These are phyloP conservation scores for Populus tomentosa DNA, from an alignment of 441 rosid genomes.

Conservation along the genomic window DNA sequence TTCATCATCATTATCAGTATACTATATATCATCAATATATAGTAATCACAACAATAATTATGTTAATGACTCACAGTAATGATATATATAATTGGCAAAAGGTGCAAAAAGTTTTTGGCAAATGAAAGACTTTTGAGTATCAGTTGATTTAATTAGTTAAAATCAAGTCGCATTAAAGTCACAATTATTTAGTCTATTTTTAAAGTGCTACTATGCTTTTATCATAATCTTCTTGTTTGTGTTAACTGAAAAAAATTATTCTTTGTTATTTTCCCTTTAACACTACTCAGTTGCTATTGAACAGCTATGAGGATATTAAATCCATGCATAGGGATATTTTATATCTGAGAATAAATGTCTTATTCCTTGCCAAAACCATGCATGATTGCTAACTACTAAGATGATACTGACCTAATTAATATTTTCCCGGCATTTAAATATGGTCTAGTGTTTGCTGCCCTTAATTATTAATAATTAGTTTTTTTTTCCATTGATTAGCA, in stretches of 20 bases:
- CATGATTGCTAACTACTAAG: conserved; percentile 12
- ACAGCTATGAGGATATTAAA: conserved; percentile 4
- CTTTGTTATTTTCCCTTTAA: conserved; percentile 36
- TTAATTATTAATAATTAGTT: neutral
- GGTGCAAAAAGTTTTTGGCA: neutral
- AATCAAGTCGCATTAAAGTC: conserved; percentile 15
- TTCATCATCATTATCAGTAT: neutral
- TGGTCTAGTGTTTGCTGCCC: neutral
- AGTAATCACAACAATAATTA: too few relatives aligned
- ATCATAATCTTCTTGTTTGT: conserved; percentile 35
- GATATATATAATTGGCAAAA: neutral
- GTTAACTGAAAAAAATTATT: conserved; percentile 27
- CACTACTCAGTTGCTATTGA: conserved; percentile 28
- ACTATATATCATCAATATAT: neutral
- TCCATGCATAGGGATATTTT: neutral
- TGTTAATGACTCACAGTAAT: too few relatives aligned
- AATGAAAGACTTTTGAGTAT: neutral
- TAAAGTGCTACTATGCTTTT: conserved; percentile 16
- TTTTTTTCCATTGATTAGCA: too few relatives aligned
- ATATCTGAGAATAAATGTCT: conserved; percentile 32
- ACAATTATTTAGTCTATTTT: conserved; percentile 15
- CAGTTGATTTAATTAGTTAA: conserved; percentile 13
- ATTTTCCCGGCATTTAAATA: neutral
- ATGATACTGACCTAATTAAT: conserved; percentile 23
- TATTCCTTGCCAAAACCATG: conserved; percentile 22